Evolutionary conservation across 345 rosid species (phyloP), one percentile per base, ranked within the genome.

Genomic region (Cardamine chenopodiifolia): DNA sequence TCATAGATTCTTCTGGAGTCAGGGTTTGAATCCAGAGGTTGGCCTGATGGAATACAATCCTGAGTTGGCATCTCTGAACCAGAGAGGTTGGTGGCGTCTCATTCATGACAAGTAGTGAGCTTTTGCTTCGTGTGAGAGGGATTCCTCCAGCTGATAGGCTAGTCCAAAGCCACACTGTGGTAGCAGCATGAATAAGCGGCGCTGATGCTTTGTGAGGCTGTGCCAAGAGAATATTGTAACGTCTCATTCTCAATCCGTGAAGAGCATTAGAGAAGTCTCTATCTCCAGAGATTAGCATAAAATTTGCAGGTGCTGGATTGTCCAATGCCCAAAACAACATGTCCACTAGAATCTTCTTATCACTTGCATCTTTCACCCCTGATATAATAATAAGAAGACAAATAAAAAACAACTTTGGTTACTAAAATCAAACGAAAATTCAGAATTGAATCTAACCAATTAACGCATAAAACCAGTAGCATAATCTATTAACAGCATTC

Each of bases 361-460:
- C 98, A 66, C 98, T 93, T 2, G 98, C 97, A 88, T 93, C 98
- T 78, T 93, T 93, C 26, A 89, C 94, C 22, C 98, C 98, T 93
- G 85, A 35, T 17, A 45, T 45, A 17, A 45, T 45, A 14, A n/a
- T n/a, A n/a, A n/a, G n/a, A n/a, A n/a, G n/a, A n/a, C n/a, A n/a
- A 4, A 13, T 6, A 31, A 1, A 31, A 1, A 40, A 13, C 6
- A 39, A 40, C 35, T 32, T 14, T 6, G 47, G 17, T 14, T 2
- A 7, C 5, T 2, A 1, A 18, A 44, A 34, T 15, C 19, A 44
- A 44, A 44, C 19, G 8, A 44, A 15, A 11, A 62, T 12, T 20
- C 57, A 54, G n/a, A 39, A 10, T 31, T 14, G 11, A 57, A 58
- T 31, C 66, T 4, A 59, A 20, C 47, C 12, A 42, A 39, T 4